A percentile compares a stretch with the other conserved stretches of the same genome.
These are phyloP conservation scores for Canariomyces notabilis DNA, from an alignment of 2,329 filamentous ascomycete species.

Conservation along the genomic window DNA sequence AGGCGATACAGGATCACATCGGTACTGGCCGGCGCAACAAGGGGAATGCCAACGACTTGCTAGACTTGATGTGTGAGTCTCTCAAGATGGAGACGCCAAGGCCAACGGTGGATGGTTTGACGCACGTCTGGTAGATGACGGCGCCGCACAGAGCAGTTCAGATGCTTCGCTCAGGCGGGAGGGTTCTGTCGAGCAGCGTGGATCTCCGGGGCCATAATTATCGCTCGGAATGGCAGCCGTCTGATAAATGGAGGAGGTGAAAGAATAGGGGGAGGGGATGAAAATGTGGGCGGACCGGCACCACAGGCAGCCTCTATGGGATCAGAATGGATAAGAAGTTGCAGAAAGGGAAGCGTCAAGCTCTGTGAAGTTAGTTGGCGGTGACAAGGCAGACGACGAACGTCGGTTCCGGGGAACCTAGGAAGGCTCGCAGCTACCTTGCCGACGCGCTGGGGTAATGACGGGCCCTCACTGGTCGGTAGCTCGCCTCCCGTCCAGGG, in stretches of 20 bases:
- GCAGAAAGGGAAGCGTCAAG: constrained; percentile 1
- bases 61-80: not conserved
- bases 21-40: constrained; percentile 12
- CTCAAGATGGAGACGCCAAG: not conserved
- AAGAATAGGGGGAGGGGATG: not conserved
- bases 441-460: constrained; percentile 7
- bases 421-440: constrained; percentile 10
- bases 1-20: constrained; percentile 16
- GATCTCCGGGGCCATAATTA: constrained; percentile 26
- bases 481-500: constrained; percentile 9
- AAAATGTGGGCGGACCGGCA: constrained; percentile 4
- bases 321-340: not conserved
- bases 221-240: constrained; percentile 16
- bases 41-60: constrained; percentile 1
- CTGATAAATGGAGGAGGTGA: constrained; percentile 1
- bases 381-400: constrained; percentile 24
- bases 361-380: constrained; percentile 19
- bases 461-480: constrained; percentile 14
- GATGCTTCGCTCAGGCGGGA: constrained; percentile 11
- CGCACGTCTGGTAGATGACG: not conserved
- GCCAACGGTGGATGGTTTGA: not conserved
- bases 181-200: constrained; percentile 16
- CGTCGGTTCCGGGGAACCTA: constrained; percentile 7
- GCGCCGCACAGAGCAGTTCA: not conserved
- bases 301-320: constrained; percentile 19